Evolutionary conservation across 2,329 filamentous ascomycete genomes (phyloP), one percentile per base, ranked within the genome.

Genomic region (Fusarium brachygibbosum): DNA sequence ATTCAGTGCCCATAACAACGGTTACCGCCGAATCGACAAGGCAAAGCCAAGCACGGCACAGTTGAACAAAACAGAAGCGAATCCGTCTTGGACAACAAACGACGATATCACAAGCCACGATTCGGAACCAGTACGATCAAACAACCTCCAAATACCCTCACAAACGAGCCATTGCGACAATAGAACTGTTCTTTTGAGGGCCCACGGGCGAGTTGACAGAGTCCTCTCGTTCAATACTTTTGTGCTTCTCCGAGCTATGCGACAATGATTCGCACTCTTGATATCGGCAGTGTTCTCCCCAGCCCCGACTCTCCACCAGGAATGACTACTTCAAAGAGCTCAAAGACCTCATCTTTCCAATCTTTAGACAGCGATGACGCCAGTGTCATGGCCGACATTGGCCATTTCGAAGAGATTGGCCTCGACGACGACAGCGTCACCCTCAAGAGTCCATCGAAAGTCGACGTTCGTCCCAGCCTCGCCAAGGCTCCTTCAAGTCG

Each of bases 391-490:
- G 86, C 89, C 53, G 93, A 97, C 76, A 87, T 91, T 60, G 90
- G 89, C 68, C 90, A 98, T 78, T 98, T 98, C 75, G 95, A 98
- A 78, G 95, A 98, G 70, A 97, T 98, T 77, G 93, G 92, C 14
- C 88, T 98, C 31, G 91, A 94, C 73, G 90, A 94, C 66, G 84
- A 78, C 74, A 59, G 74, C 70, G 58, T 79, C 78, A 86, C 86
- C 35, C 87, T 87, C 68, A 86, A 84, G 65, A 77, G 82, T 37
- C 82, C 81, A 11, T 83, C 81, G 37, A 79, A 82, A 34, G 76
- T 82, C 53, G 81, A 84, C 64, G 74, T 83, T 54, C 67, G 79
- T 74, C 53, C 78, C 75, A 52, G 72, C 55, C 38, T 69, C 48
- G 66, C 64, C 58, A 80, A 75, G 70, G 76, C 62, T 28, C 65